Conservation (phyloP, 768 basidiomycete species). For the Mycena vitilis region DNA sequence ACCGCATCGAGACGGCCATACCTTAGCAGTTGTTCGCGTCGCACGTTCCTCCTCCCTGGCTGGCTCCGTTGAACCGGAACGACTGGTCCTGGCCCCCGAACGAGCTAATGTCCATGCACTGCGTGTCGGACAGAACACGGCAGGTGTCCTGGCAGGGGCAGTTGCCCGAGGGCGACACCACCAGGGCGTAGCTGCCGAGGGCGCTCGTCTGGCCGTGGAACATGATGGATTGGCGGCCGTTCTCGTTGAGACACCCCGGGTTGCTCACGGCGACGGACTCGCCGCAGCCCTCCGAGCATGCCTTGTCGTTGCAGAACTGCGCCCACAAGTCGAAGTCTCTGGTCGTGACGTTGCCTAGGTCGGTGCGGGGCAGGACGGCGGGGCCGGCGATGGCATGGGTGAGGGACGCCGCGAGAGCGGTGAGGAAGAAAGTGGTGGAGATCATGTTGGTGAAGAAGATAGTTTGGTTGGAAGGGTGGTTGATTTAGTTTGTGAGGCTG, state of each 20-base stretch:
- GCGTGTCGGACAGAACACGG: constrained; percentile 16
- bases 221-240: constrained; percentile 20
- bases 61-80: constrained; percentile 19
- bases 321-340: constrained; percentile 22
- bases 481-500: constrained; percentile 11
- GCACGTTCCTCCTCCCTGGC: constrained; percentile 14
- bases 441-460: constrained; percentile 8
- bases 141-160: constrained; percentile 21
- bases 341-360: constrained; percentile 15
- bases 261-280: constrained; percentile 13
- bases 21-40: constrained; percentile 20
- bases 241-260: constrained; percentile 22
- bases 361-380: constrained; percentile 12
- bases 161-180: constrained; percentile 14
- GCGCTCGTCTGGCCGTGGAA: constrained; percentile 16
- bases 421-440: constrained; percentile 20
- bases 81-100: constrained; percentile 18
- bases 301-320: constrained; percentile 23
- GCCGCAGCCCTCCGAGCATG: constrained; percentile 19
- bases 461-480: constrained; percentile 8
- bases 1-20: background rate
- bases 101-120: constrained; percentile 15
- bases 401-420: constrained; percentile 19
- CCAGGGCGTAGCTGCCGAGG: constrained; percentile 1
- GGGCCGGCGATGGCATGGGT: constrained; percentile 16